Base-by-base conservation (phyloP, 768 basidiomycete species). In the Myochromella boudieri region DNA sequence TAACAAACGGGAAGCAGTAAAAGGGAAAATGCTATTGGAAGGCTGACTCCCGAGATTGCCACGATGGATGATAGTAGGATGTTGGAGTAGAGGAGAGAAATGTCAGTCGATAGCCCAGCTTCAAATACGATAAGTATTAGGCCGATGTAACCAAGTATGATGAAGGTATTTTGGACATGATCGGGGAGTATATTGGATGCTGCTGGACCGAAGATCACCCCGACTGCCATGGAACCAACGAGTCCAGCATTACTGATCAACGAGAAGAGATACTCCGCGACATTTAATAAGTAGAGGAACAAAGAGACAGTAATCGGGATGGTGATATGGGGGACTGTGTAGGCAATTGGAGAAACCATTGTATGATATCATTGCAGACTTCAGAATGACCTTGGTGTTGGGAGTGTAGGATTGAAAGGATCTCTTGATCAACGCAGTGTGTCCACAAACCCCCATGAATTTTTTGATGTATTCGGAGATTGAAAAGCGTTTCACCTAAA, bases 51-150 rank as follows among this genome's bases (percentile, higher is more conserved):
- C 0, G 74, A 77, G 4, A 75, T 46, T 1, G 81, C 83, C 18
- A 76, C 76, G 12, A 69, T 28, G 11, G 63, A 57, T 0, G 83
- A 80, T 3, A 84, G 61, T 0, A 68, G 60, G 2, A 82, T 63
- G 40, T 79, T 75, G 0, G 68, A 56, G 21, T 74, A 58, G 17
- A 84, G 67, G 2, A 76, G 63, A 4, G 61, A 31, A 2, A 80
- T 60, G 37, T 79, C 66, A 1, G 82, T 78, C 6, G 69, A 71
- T 2, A 86, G 61, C 0, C 85, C 85, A 11, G 82, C 84, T 72
- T 78, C 74, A 43, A 77, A 79, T 11, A 82, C 76, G 46, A 81
- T 67, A 15, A 83, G 59, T n/a, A 82, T 58, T 5, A 75, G 64
- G 2, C 72, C 70, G 28, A 72, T 60, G 69, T 71, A 62, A 52